Evolutionary conservation across 2,329 filamentous ascomycete genomes (phyloP).

Genomic region (Bipolaris gigantea): DNA sequence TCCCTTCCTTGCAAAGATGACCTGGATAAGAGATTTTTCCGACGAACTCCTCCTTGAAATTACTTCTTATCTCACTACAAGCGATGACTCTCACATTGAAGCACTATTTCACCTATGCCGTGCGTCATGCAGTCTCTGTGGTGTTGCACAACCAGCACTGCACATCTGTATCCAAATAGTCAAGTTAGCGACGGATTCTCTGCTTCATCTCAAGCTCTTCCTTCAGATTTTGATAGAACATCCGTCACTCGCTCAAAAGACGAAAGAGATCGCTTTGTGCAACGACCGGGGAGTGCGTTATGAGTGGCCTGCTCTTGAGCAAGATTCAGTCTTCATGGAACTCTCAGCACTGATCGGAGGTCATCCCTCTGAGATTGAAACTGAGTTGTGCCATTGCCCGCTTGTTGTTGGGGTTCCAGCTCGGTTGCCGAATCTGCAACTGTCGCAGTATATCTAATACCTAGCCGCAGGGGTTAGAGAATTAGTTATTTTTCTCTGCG

Average conservation of each 20-base stretch:
- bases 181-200: neutral
- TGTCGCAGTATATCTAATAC: too few species aligned
- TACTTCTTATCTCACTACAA: constrained; percentile 2
- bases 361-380: constrained; percentile 2
- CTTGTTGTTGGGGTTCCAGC: constrained; percentile 3
- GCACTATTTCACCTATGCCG: constrained; percentile 6
- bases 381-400: constrained; percentile 3
- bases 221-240: constrained; percentile 4
- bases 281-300: neutral
- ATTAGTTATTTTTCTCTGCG: too few species aligned
- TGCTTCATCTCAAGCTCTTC: constrained; percentile 5
- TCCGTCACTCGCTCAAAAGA: neutral
- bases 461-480: too few species aligned
- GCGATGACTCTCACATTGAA: neutral
- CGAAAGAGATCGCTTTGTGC: neutral
- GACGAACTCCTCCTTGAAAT: constrained; percentile 10
- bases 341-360: neutral
- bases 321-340: neutral
- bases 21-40: constrained; percentile 6
- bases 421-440: constrained; percentile 8
- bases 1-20: neutral
- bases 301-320: constrained; percentile 1
- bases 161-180: constrained; percentile 6
- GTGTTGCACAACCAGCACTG: constrained; percentile 11
- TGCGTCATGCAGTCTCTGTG: constrained; percentile 3